These are phyloP conservation scores for Pythium plurisporium DNA, from an alignment of 352 stramenopile species.

Conservation along the genomic window DNA sequence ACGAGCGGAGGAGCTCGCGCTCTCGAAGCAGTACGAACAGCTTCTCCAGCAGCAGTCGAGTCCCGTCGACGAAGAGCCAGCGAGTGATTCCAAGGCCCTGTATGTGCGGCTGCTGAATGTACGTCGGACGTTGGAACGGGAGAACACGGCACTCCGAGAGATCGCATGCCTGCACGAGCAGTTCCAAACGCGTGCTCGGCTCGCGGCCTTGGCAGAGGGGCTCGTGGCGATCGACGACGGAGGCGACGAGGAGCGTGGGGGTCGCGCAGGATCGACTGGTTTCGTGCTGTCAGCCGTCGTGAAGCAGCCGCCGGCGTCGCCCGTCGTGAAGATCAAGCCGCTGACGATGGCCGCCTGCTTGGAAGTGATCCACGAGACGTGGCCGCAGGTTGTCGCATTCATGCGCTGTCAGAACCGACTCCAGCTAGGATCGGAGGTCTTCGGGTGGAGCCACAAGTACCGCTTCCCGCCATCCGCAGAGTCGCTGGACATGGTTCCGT, in stretches of 20 bases:
- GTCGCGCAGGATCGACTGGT: too few species aligned
- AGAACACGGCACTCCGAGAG: slow-evolving; percentile 27
- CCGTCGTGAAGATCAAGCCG: slow-evolving; percentile 5
- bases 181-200: slow-evolving; percentile 27
- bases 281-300: slow-evolving; percentile 2
- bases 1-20: slow-evolving; percentile 22
- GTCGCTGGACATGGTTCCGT: not conserved
- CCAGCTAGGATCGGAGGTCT: slow-evolving; percentile 42
- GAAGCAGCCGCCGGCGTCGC: slow-evolving; percentile 1
- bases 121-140: slow-evolving; percentile 25
- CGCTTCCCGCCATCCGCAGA: slow-evolving; percentile 4
- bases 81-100: slow-evolving; percentile 7
- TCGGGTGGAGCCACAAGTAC: slow-evolving; percentile 60
- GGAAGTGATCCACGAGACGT: slow-evolving; percentile 35
- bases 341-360: slow-evolving; percentile 19
- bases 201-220: not conserved
- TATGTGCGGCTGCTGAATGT: slow-evolving; percentile 29
- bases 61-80: not conserved
- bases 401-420: slow-evolving; percentile 53
- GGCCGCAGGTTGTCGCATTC: slow-evolving; percentile 9
- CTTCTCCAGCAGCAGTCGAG: not conserved
- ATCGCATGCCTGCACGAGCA: slow-evolving; percentile 24
- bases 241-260: too few species aligned
- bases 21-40: slow-evolving; percentile 29
- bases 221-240: not conserved